Evolutionary conservation across 805 yeast genomes (phyloP), one percentile per base, ranked within the genome.

Genomic region (Myxozyma udenii): DNA sequence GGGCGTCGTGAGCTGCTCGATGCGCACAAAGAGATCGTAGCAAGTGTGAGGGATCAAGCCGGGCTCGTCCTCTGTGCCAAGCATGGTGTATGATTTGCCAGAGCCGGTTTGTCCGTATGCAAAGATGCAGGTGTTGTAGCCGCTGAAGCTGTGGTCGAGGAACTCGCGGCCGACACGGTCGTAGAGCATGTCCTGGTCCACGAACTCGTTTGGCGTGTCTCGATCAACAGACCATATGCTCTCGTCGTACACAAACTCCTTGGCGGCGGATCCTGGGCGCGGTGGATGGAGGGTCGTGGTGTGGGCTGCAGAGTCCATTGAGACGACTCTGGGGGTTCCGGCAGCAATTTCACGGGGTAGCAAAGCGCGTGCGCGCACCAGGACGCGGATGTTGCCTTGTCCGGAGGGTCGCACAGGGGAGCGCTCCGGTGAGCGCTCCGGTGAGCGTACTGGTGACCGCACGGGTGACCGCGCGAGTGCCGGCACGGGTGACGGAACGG

Each of bases 11-110:
- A 73, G 55, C 2, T 61, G 41, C 9, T 68, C 69, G 42, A 71
- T 66, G 41, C 69, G 70, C 1, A 66, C 62, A 54, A 81, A 72
- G 5, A 83, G 66, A 47, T 77, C 78, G 28, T 67, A 55, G 40
- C 82, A 74, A 7, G 80, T 68, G 43, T 71, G 49, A 2, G 87
- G 85, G 25, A 84, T 81, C 66, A 84, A 71, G 0, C 91, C 91
- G 39, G 75, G 75, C 2, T 71, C 66, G 5, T 61, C 62, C 1
- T 70, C 60, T 18, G 71, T 57, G 0, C 81, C 80, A 65, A 83
- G 77, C 90, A 86, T 67, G 14, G 72, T 68, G 39, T 64, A 64
- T 16, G 68, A 64, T 42, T 68, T 68, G 12, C 72, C 72, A 1
- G 70, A 64, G 0, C 72, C 72, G 12, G 70, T 60, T 47, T 67